Evolutionary conservation across 352 stramenopile genomes (phyloP), one percentile per base, ranked within the genome.

Genomic region (Phytophthora agathidicida): DNA sequence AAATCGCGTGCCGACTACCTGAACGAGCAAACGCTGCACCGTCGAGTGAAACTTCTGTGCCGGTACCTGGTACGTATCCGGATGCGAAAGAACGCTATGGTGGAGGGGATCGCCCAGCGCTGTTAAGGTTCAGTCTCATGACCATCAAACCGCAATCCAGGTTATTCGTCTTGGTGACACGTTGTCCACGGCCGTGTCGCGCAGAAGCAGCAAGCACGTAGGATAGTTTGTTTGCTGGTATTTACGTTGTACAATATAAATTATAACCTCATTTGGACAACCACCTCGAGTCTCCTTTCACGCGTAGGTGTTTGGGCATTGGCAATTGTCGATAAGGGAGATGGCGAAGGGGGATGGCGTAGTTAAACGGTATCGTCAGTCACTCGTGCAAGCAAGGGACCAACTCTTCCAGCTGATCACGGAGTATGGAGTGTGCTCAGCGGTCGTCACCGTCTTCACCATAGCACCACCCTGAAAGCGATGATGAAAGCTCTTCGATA

Each of bases 21-120:
- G 47, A 60, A 85, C 59, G 69, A 82, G 28, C 50, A 72, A 41
- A 83, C 77, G 7, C 63, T 88, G 4, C 55, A 52, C 2, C 79
- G 53, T 24, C 75, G 78, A 20, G 78, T 88, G 2, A 80, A 86
- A 55, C 41, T 75, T 1, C 31, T 88, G 17, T 83, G 73, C 10
- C 75, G 73, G 22, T 73, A 84, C 47, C 71, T 88, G 19, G 75
- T 88, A 7, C 73, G 75, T 27, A 80, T 82, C 38, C 74, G 77
- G 48, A 81, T 80, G 60, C 60, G 75, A 27, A 85, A 85, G 70
- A 88, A 88, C 57, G 68, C 65, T 11, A 68, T 78, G 39, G 65
- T 68, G 26, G 52, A 68, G 46, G 57, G 26, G 1, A 26, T 68
- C 24, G 24, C 60, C 31, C 54, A 64, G 23, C 41, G 24, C 11